phyloP scores from a whole-genome alignment of 345 rosid species.

The Orychophragmus violaceus region DNA sequence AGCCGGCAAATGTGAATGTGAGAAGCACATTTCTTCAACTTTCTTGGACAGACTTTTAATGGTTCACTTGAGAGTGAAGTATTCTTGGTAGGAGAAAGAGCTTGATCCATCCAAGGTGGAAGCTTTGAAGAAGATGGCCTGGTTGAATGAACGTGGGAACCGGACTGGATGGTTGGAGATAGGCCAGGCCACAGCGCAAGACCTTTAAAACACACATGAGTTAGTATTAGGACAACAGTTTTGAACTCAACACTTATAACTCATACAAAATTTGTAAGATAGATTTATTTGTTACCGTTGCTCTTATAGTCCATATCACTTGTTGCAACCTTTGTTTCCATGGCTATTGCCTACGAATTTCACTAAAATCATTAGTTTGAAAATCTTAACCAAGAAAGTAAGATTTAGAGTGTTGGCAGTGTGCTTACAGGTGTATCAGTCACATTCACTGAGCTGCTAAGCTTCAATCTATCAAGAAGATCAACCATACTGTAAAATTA shows the following conservation, averaged over 20 bases:
- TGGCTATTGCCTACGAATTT: not conserved
- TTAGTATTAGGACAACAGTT: not conserved
- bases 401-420: not conserved
- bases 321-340: constrained; percentile 32
- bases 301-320: constrained; percentile 23
- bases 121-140: constrained; percentile 42
- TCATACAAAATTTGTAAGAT: not conserved
- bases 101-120: constrained; percentile 55
- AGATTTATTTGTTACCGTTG: constrained; percentile 36
- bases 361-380: not conserved
- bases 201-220: constrained; percentile 22
- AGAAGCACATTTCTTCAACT: constrained; percentile 46
- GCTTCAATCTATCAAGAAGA: constrained; percentile 35
- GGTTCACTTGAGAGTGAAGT: constrained; percentile 28
- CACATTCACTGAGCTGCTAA: constrained; percentile 16
- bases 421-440: constrained; percentile 13
- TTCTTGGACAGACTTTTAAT: constrained; percentile 39
- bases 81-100: constrained; percentile 27
- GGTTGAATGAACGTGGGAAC: constrained; percentile 28
- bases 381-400: not conserved
- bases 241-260: no score
- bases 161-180: constrained; percentile 30
- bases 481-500: constrained; percentile 10
- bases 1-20: constrained; percentile 63
- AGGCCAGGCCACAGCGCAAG: constrained; percentile 53